These are phyloP conservation scores for Globisporangium cylindrosporum DNA, from an alignment of 352 stramenopile species.

Conservation along the genomic window DNA sequence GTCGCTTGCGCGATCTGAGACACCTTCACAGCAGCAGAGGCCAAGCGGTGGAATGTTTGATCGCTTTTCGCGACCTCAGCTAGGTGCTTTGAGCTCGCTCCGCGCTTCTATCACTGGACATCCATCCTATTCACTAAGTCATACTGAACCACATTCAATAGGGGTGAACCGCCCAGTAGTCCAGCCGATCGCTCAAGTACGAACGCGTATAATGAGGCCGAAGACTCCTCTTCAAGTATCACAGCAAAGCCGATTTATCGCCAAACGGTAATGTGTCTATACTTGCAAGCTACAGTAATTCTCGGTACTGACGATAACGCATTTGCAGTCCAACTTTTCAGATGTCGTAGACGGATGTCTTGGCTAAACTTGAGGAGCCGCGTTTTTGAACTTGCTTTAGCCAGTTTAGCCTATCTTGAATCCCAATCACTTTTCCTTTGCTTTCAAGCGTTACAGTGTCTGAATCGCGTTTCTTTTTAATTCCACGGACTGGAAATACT, in stretches of 20 bases:
- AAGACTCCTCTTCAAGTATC: slow-evolving; percentile 70
- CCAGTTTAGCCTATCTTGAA: neutral
- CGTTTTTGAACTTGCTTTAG: neutral
- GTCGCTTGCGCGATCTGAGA: slow-evolving; percentile 31
- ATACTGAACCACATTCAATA: slow-evolving; percentile 14
- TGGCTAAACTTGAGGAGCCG: neutral
- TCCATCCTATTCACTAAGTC: neutral
- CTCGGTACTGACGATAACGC: neutral
- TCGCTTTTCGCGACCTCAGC: slow-evolving; percentile 57
- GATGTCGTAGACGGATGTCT: slow-evolving; percentile 6
- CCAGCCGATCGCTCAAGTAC: slow-evolving; percentile 37
- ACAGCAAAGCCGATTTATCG: slow-evolving; percentile 56
- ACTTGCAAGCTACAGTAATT: neutral
- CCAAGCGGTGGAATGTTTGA: slow-evolving; percentile 59
- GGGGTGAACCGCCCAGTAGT: slow-evolving; percentile 28
- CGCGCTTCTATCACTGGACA: neutral
- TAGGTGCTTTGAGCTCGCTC: slow-evolving; percentile 24
- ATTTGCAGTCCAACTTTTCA: slow-evolving; percentile 19
- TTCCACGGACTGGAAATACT: neutral
- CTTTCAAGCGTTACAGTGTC: neutral
- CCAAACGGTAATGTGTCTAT: slow-evolving; percentile 43
- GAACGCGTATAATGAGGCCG: slow-evolving; percentile 57
- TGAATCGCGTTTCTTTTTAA: neutral
- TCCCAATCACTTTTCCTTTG: neutral
- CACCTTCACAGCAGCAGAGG: slow-evolving; percentile 41